Evolutionary conservation across 352 stramenopile genomes (phyloP).

Genomic region (Phytophthora nicotianae): DNA sequence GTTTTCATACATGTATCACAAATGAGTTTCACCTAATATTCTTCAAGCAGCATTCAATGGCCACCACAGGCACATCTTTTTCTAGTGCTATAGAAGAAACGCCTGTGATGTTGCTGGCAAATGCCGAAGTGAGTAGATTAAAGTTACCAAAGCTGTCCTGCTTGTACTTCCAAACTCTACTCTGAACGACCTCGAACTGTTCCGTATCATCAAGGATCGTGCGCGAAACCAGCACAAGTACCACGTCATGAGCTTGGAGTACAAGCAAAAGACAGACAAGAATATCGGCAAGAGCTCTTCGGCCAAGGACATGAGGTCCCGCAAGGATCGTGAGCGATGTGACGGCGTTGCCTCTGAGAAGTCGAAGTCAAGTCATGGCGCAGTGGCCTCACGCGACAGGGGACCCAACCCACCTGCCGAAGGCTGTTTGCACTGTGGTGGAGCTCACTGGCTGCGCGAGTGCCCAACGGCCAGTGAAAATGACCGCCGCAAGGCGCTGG

Average conservation of each 20-base stretch:
- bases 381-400: not conserved
- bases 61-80: too few species aligned
- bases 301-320: not conserved
- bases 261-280: constrained; percentile 9
- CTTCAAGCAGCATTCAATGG: too few species aligned
- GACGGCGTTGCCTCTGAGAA: too few species aligned
- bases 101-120: too few species aligned
- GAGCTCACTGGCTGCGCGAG: not conserved
- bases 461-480: not conserved
- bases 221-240: constrained; percentile 10
- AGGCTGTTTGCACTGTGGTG: constrained; percentile 3
- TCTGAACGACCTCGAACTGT: too few species aligned
- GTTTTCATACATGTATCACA: too few species aligned
- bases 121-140: too few species aligned
- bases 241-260: constrained; percentile 9
- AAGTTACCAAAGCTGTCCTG: too few species aligned
- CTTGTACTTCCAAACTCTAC: too few species aligned
- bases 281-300: not conserved
- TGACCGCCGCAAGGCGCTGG: not conserved
- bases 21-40: too few species aligned
- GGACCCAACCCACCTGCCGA: not conserved
- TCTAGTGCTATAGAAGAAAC: too few species aligned
- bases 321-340: constrained; percentile 6
- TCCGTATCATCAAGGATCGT: constrained; percentile 9
- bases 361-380: not conserved